A percentile compares a stretch with the other conserved stretches of the same genome.
Conservation (phyloP, 1,139 yeast species). For the Pichia sp. region DNA sequence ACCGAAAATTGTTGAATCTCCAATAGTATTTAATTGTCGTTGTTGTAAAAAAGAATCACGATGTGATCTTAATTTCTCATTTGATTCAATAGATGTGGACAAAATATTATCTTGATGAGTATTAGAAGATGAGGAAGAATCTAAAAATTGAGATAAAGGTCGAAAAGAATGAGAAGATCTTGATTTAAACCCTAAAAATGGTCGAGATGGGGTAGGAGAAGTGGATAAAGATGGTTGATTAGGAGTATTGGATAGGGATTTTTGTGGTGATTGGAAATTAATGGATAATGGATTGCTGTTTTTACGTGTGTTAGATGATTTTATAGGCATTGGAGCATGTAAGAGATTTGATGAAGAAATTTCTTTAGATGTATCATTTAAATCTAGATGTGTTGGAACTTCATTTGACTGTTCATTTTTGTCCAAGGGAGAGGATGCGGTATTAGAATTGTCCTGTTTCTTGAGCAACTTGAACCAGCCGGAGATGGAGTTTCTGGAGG, state of each 20-base stretch:
- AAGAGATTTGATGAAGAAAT: not conserved
- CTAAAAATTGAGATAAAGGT: slow-evolving; percentile 24
- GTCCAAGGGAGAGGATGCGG: slow-evolving; percentile 1
- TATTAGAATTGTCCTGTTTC: slow-evolving; percentile 1
- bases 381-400: slow-evolving; percentile 1
- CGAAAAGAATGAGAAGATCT: slow-evolving; percentile 28
- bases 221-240: slow-evolving; percentile 13
- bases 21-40: slow-evolving; percentile 25
- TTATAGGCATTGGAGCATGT: slow-evolving; percentile 5
- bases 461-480: slow-evolving; percentile 12
- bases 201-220: slow-evolving; percentile 25
- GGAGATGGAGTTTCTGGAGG: slow-evolving; percentile 11
- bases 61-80: slow-evolving; percentile 39
- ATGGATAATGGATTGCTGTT: slow-evolving; percentile 11
- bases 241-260: slow-evolving; percentile 2
- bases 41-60: slow-evolving; percentile 50
- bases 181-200: slow-evolving; percentile 28
- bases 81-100: slow-evolving; percentile 25
- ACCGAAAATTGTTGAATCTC: slow-evolving; percentile 70
- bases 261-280: slow-evolving; percentile 7
- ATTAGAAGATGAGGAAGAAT: slow-evolving; percentile 15
- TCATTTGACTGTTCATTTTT: not conserved
- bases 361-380: not conserved
- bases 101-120: not conserved
- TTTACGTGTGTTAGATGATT: slow-evolving; percentile 3